phyloP scores from a whole-genome alignment of 768 basidiomycete genomes.

The Neoboletus magnificus region DNA sequence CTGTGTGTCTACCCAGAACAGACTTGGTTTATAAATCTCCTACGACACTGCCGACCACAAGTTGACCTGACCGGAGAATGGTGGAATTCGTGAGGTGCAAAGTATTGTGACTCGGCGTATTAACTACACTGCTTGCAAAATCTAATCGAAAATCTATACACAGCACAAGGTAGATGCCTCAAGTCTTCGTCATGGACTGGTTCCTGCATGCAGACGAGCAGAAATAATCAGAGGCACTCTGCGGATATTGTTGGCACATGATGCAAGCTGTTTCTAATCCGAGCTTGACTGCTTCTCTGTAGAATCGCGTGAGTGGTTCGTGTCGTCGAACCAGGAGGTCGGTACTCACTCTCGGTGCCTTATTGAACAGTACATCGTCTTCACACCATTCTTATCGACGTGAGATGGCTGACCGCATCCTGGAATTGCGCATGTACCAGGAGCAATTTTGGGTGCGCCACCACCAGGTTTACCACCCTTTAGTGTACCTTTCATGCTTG shows the following conservation, averaged over 20 bases:
- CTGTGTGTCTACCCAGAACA: background rate
- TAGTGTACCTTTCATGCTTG: constrained; percentile 2
- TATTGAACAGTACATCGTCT: constrained; percentile 54
- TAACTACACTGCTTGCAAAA: background rate
- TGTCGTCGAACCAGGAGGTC: constrained; percentile 1
- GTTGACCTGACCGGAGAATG: background rate
- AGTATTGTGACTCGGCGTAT: background rate
- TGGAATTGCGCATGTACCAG: constrained; percentile 51
- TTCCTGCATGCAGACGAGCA: constrained; percentile 57
- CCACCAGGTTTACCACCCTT: constrained; percentile 13
- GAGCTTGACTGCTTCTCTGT: constrained; percentile 55
- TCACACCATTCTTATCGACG: constrained; percentile 50
- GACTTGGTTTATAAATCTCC: background rate
- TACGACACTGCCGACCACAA: background rate
- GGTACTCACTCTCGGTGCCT: constrained; percentile 61
- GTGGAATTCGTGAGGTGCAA: background rate
- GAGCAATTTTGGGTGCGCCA: background rate
- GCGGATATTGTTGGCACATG: constrained; percentile 60
- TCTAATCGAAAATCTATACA: background rate
- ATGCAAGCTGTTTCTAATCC: constrained; percentile 56
- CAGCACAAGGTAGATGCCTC: constrained; percentile 4
- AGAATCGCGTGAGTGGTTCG: constrained; percentile 6
- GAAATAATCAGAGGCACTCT: constrained; percentile 60
- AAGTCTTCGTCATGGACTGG: constrained; percentile 53
- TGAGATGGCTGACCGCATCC: constrained; percentile 57